Evolutionary conservation across 1,284 basidiomycete species (phyloP).

Genomic region (Cryptococcus hybrid): DNA sequence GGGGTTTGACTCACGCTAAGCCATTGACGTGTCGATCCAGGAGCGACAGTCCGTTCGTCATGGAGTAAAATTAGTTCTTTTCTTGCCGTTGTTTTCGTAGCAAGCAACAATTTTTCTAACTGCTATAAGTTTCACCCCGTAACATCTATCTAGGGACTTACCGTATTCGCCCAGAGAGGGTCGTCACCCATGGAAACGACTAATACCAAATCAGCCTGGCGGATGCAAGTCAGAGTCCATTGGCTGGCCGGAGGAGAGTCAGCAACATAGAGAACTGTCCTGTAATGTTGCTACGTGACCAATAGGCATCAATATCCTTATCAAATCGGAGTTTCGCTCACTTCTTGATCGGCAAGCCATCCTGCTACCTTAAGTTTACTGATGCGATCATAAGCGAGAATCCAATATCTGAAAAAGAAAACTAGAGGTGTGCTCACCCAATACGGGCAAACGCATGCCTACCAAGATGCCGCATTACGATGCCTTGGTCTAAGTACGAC

Average conservation of each 20-base stretch:
- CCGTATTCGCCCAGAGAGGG: slow-evolving; percentile 74
- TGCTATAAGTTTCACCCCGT: slow-evolving; percentile 37
- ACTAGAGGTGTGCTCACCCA: slow-evolving; percentile 48
- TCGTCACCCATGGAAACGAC: slow-evolving; percentile 89
- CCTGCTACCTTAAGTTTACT: slow-evolving; percentile 86
- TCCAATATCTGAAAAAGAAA: too few relatives aligned
- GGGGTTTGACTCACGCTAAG: slow-evolving; percentile 64
- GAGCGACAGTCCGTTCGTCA: slow-evolving; percentile 80
- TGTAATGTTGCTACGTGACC: slow-evolving; percentile 63
- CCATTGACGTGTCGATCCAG: slow-evolving; percentile 95
- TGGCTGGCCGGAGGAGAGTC: slow-evolving; percentile 88
- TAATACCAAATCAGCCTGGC: slow-evolving; percentile 95
- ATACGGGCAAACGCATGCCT: slow-evolving; percentile 90
- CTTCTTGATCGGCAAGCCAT: slow-evolving; percentile 90
- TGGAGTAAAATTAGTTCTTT: slow-evolving; percentile 96
- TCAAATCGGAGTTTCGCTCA: slow-evolving; percentile 1
- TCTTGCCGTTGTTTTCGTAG: slow-evolving; percentile 94
- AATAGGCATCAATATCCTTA: background rate
- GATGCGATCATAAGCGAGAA: background rate
- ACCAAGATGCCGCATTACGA: slow-evolving; percentile 83
- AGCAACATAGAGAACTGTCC: slow-evolving; percentile 88
- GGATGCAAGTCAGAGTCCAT: slow-evolving; percentile 97
- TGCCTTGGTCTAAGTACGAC: slow-evolving; percentile 85
- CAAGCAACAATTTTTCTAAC: slow-evolving; percentile 71
- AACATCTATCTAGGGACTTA: slow-evolving; percentile 1